Evolutionary conservation across 257 asterid genomes (phyloP).

Genomic region (Capsicum pubescens): DNA sequence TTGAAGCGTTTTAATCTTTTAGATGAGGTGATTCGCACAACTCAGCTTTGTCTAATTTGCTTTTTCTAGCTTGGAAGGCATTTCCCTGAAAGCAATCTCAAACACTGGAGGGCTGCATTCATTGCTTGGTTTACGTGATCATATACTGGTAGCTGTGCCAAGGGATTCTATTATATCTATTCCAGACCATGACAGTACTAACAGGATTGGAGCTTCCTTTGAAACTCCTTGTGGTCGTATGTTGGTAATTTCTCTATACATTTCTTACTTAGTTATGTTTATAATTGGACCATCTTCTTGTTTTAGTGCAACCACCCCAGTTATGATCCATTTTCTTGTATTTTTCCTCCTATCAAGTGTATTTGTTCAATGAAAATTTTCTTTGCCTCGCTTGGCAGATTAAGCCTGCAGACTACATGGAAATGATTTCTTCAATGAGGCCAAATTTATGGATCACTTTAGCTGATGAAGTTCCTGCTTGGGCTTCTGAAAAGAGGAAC

Average conservation of each 20-base stretch:
- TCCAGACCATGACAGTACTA: slow-evolving; percentile 68
- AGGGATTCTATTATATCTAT: slow-evolving; percentile 75
- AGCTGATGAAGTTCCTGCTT: slow-evolving; percentile 96
- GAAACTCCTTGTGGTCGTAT: slow-evolving; percentile 89
- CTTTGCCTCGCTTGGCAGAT: slow-evolving; percentile 48
- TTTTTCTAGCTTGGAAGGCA: slow-evolving; percentile 66
- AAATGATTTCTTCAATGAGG: slow-evolving; percentile 73
- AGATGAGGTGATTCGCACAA: slow-evolving; percentile 19
- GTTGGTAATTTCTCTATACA: slow-evolving; percentile 51
- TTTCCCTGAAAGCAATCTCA: slow-evolving; percentile 66
- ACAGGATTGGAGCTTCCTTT: slow-evolving; percentile 83
- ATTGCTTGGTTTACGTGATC: slow-evolving; percentile 67
- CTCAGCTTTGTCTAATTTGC: neutral
- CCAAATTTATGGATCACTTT: slow-evolving; percentile 84
- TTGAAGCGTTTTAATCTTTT: slow-evolving; percentile 16
- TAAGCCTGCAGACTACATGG: slow-evolving; percentile 68
- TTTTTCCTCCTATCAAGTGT: slow-evolving; percentile 6
- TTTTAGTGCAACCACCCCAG: neutral
- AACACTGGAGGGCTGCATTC: slow-evolving; percentile 79
- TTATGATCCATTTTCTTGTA: neutral
- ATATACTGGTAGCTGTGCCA: slow-evolving; percentile 69
- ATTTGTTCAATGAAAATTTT: neutral
- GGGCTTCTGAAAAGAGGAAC: slow-evolving; percentile 89
- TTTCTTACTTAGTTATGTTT: neutral
- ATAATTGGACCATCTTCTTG: neutral